Evolutionary conservation across 257 asterid genomes (phyloP), one percentile per base, ranked within the genome.

Genomic region (Plantago elongata): DNA sequence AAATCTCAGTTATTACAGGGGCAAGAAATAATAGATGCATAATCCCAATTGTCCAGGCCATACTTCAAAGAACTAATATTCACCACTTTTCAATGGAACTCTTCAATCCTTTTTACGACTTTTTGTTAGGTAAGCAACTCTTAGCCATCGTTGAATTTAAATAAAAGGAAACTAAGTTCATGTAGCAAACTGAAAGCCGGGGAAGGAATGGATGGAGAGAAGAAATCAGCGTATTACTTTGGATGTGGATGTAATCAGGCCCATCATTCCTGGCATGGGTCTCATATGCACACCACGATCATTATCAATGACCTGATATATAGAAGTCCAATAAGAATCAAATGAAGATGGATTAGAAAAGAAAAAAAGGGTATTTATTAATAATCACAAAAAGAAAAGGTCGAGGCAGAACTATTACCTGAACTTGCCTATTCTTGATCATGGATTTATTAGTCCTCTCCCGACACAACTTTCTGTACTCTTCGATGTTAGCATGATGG

Each of bases 261-360:
- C 91, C 75, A 93, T 70, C 88, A 89, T 79, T 67, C 95, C 97
- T 45, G 96, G 91, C 86, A 91, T 84, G 22, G 96, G 88, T 80
- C 97, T 84, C 97, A 92, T 89, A 76, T 79, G 88, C 66, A 69
- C 89, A 68, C 99, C 98, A 69, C 88, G 87, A 64, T 89, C 96
- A 77, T 84, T 89, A 73, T 86, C 78, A 50, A 93, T 87, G 52
- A 93, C 91, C 99, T 92, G 77, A 67, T 51, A 71, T 49, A n/a
- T 71, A 54, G n/a, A 64, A 72, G 34, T 45, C 45, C 54, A 68
- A 46, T 51, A 68, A 47, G 22, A 40, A 47, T 54, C 4, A 43
- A 13, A 54, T 15, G 29, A 51, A 30, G 9, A 46, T 9, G 60
- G 55, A 7, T 34, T 62, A 68, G 54, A 48, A 59, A 37, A 68